Evolutionary conservation across 306 rosid genomes (phyloP), one percentile per base, ranked within the genome.

Genomic region (Malus domestica): DNA sequence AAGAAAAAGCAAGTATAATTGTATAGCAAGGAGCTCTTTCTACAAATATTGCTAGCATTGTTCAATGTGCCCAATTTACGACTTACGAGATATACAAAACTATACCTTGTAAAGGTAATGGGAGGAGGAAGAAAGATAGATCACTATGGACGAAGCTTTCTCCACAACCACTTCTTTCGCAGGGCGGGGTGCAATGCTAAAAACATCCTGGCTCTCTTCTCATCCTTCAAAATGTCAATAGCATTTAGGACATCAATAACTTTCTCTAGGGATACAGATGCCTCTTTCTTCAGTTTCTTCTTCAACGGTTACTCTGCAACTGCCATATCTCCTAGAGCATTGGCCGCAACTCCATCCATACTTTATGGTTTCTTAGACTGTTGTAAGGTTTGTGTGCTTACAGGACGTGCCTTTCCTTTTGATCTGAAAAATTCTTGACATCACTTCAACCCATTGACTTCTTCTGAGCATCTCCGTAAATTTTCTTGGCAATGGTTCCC

Each of bases 241-340:
- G 81, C 83, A 78, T 86, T 89, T 42, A 86, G 83, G 69, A 77
- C 84, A 0, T 59, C 73, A 46, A 79, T 70, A 40, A 80, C 90
- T 44, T 75, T 80, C 68, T 76, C 84, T 9, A 81, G 25, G 30
- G 83, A 85, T 57, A 83, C 82, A 40, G 23, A 40, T 68, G 83
- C 86, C 73, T 89, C 90, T 81, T 76, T 76, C 79, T 85, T 89
- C 4, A 79, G 44, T 83, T 87, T 79, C 85, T 87, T 79, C 85
- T 74, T 72, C 58, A 83, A 76, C 6, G 89, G 81, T 3, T 84
- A 68, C 74, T 85, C 89, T 44, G 85, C 85, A 44, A 65, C 79
- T 42, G 80, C 76, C 80, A 79, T 65, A 52, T 77, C 78, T 35
- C 74, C 75, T 74, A 83, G 30, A 69, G 78, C 86, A 70, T 49